Evolutionary conservation across 306 rosid species (phyloP).

Genomic region (Biancaea sappan): DNA sequence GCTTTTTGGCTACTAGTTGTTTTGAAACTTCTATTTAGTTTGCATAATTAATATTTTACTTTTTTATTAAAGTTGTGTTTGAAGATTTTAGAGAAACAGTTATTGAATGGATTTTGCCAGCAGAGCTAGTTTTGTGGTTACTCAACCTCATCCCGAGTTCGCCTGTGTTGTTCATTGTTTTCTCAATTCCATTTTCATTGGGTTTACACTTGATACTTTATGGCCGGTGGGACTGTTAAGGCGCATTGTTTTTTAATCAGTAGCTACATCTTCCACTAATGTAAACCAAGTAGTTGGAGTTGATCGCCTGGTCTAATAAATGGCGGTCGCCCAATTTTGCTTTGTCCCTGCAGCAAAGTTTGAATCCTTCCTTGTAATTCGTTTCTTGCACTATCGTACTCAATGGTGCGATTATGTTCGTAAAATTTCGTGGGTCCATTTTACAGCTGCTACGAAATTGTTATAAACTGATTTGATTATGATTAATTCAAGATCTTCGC

Average conservation of each 20-base stretch:
- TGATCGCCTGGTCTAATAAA: neutral
- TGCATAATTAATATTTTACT: slow-evolving; percentile 16
- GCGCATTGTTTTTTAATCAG: neutral
- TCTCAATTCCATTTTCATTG: neutral
- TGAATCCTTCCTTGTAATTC: too few species aligned
- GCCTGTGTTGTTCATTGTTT: neutral
- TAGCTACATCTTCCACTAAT: neutral
- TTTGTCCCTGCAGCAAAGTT: too few species aligned
- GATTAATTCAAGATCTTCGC: too few species aligned
- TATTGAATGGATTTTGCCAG: neutral
- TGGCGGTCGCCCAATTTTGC: neutral
- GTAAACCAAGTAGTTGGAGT: neutral
- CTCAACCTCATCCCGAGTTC: neutral
- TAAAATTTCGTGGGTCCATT: too few species aligned
- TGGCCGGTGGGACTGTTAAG: neutral
- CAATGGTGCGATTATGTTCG: too few species aligned
- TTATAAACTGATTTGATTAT: too few species aligned
- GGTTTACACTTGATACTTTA: neutral
- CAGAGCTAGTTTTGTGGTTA: neutral
- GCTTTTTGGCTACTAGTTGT: neutral
- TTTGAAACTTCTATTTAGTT: slow-evolving; percentile 32
- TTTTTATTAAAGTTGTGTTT: slow-evolving; percentile 24
- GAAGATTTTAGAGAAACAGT: slow-evolving; percentile 23
- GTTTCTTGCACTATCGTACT: too few species aligned
- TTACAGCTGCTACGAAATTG: too few species aligned